Percentiles rank a stretch among this genome's conserved stretches.
These are phyloP conservation scores for Aphanomyces astaci DNA, from an alignment of 352 stramenopile genomes.

Conservation along the genomic window DNA sequence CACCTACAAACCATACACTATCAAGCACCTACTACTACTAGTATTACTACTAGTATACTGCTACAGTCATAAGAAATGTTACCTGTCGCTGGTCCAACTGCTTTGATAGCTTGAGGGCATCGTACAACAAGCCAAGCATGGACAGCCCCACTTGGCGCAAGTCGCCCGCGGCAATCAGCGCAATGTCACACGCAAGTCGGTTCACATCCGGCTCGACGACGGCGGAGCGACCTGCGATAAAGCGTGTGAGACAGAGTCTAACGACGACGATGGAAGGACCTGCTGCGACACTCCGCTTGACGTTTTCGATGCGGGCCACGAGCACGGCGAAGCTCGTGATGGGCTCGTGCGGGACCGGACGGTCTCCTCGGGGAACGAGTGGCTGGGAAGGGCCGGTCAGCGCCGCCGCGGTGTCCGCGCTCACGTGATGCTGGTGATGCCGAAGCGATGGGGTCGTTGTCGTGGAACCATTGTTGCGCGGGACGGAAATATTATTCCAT, in stretches of 20 bases:
- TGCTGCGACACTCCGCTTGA: conserved; percentile 42
- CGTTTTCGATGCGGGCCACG: conserved; percentile 42
- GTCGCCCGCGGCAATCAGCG: conserved; percentile 11
- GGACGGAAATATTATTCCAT: too few species aligned
- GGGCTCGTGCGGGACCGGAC: conserved; percentile 11
- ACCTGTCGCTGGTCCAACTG: conserved; percentile 11
- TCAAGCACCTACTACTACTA: too few species aligned
- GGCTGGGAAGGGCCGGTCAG: neutral
- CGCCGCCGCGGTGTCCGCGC: neutral
- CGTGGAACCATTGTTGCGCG: neutral
- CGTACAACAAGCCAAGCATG: conserved; percentile 5
- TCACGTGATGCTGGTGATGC: neutral
- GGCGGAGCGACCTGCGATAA: too few species aligned
- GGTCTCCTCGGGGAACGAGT: neutral
- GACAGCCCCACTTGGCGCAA: conserved; percentile 11
- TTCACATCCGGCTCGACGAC: conserved; percentile 49
- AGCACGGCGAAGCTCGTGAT: conserved; percentile 40
- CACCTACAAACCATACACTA: conserved; percentile 30
- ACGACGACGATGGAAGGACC: conserved; percentile 14
- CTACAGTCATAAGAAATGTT: neutral
- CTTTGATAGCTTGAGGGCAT: neutral
- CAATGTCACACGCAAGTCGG: conserved; percentile 21
- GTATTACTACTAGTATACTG: neutral
- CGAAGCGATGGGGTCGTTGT: neutral
- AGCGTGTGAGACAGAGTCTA: neutral